Base-by-base conservation (phyloP, 148 eudicot species). In the Fagopyrum esculentum region DNA sequence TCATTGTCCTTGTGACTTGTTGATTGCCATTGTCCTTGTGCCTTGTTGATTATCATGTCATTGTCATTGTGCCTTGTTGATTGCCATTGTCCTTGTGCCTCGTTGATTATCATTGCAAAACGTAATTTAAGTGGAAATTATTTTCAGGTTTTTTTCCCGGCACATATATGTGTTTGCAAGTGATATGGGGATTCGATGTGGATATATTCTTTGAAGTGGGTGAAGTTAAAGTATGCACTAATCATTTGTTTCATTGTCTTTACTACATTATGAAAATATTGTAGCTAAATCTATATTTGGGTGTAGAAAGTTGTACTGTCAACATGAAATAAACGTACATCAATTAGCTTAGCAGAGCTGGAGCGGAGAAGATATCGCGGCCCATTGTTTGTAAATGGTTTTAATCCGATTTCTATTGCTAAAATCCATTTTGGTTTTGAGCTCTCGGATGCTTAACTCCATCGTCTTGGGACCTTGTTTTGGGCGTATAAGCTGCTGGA, bases 341-440 rank as follows among this genome's bases (percentile, higher is more conserved):
- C 97, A n/a, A 82, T 94, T 47, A 83, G 87, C 48, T 75, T 94
- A 69, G 76, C 85, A 47, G 90, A 85, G 76, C 86, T 94, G 59
- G 83, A 78, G 80, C 79, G 85, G 69, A 86, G 75, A 85, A 79
- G 91, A 75, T 94, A 91, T 70, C 86, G 93, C 90, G 87, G 86
- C 79, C 97, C 98, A 50, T 85, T 94, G 84, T 85, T 88, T 97
- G 98, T 94, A 91, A 35, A 72, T 74, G 57, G 69, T 83, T 81
- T 79, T 61, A 19, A 91, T 88, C 74, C 85, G 90, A 92, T 81
- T 80, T 96, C 98, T 55, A 96, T 80, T 70, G 87, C 88, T 77
- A 90, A 82, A 56, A 96, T 80, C 99, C 99, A 96, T 9, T 80
- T 43, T 1, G 97, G 96, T 78, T 81, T 92, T 70, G 93, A 81